Base-by-base conservation (phyloP, 2,329 filamentous ascomycete species). In the Colletotrichum theobromicola region DNA sequence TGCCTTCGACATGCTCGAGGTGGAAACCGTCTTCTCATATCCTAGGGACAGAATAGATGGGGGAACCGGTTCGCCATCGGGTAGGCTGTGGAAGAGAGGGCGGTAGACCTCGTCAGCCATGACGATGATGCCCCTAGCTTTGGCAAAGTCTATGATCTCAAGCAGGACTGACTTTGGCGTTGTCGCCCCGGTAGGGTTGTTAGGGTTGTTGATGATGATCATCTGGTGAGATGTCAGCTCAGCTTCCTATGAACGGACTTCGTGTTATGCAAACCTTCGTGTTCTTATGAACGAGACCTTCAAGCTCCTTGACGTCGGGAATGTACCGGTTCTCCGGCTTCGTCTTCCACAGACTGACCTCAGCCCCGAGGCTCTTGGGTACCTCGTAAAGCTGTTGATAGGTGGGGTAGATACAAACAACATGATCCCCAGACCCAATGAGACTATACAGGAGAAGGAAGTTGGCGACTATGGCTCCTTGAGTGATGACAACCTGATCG, bases 1-100 rank as follows among this genome's bases (percentile, higher is more conserved):
- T 1, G 94, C 94, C 84, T 98, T 98, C 26, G 94, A 96, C 87
- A 97, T 91, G n/a, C 94, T 96, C 15, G 95, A 93, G 0, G 94
- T 97, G 12, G 91, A 91, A 32, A 98, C 87, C n/a, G 90, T 89
- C 70, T 92, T 93, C 4, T 89, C 85, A 82, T 97, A 97, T 42
- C 92, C 93, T 58, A 97, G 86, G 0, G 93, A 91, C 1, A 95
- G 86, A 7, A 93, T 88, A 0, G 94, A 95, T 0, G 94, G 93
- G 3, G 90, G 93, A 58, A 63, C 62, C 72, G 89, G 77, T 70
- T 80, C 77, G 26, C 90, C 87, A 42, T 87, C 81, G 0, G 89
- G 88, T 1, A 85, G 77, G 67, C 90, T 90, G 83, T 97, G 94
- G 85, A 95, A 97, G 6, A 98, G 86, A 0, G 95, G 95, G 1